These are phyloP conservation scores for Udeniomyces megalosporus DNA, from an alignment of 768 basidiomycete genomes.

Conservation along the genomic window DNA sequence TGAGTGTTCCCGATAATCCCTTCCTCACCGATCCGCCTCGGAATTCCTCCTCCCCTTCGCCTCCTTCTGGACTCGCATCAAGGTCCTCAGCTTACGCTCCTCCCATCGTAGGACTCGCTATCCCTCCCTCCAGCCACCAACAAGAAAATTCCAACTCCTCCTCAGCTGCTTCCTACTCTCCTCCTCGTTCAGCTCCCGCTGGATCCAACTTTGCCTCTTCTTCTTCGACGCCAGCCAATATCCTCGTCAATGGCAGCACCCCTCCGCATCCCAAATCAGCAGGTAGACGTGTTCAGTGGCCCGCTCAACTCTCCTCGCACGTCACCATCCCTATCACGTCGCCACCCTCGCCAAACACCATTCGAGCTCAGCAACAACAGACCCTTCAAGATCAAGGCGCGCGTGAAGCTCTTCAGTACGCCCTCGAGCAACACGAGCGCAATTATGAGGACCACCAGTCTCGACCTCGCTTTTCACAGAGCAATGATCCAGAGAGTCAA, in stretches of 20 bases:
- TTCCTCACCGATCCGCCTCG: not conserved
- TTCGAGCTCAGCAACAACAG: not conserved
- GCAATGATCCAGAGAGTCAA: conserved; percentile 36
- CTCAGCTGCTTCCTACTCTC: not conserved
- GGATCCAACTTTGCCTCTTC: not conserved
- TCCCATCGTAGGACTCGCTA: not conserved
- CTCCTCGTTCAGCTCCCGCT: not conserved
- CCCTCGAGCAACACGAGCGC: conserved; percentile 1
- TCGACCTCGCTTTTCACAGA: not conserved
- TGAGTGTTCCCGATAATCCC: conserved; percentile 5
- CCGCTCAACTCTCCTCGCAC: conserved; percentile 1
- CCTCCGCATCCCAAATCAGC: not conserved
- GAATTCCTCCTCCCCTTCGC: not conserved
- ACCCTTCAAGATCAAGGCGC: conserved; percentile 11
- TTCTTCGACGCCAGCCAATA: not conserved
- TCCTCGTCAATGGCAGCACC: not conserved
- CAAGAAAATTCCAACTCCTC: not conserved
- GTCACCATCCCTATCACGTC: not conserved
- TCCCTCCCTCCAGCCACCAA: not conserved
- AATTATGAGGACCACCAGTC: not conserved
- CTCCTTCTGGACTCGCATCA: not conserved
- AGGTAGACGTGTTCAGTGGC: conserved; percentile 13
- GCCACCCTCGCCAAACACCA: not conserved
- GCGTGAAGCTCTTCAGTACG: not conserved
- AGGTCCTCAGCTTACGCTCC: not conserved